Evolutionary conservation across 2,329 filamentous ascomycete species (phyloP).

Genomic region (Sporothrix luriei): DNA sequence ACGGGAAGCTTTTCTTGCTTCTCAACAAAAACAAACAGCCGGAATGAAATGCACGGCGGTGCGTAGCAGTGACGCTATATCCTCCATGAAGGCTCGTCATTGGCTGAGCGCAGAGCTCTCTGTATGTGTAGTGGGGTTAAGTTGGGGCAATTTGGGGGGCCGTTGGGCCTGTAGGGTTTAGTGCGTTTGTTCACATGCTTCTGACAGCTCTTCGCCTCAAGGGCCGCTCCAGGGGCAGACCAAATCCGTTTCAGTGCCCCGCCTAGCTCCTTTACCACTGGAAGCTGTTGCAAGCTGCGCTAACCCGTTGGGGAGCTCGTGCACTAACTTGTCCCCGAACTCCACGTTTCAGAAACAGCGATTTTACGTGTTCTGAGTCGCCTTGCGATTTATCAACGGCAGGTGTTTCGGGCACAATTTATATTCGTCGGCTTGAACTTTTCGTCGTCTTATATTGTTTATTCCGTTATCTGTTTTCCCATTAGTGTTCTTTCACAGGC

Average conservation of each 20-base stretch:
- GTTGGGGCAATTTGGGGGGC: constrained; percentile 18
- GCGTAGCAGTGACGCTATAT: constrained; percentile 22
- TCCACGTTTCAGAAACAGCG: constrained; percentile 29
- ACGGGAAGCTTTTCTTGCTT: constrained; percentile 14
- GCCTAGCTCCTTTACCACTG: neutral
- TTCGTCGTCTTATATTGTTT: neutral
- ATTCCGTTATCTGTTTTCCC: neutral
- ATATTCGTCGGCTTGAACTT: neutral
- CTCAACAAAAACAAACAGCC: constrained; percentile 29
- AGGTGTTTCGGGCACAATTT: constrained; percentile 3
- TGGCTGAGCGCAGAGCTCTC: constrained; percentile 12
- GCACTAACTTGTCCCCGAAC: neutral
- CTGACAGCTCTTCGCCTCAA: constrained; percentile 11
- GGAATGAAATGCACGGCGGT: constrained; percentile 14
- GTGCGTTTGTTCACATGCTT: constrained; percentile 28
- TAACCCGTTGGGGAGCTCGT: constrained; percentile 14
- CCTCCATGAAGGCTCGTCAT: constrained; percentile 9
- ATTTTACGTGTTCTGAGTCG: constrained; percentile 3
- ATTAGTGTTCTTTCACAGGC: constrained; percentile 10
- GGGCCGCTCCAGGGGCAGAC: neutral
- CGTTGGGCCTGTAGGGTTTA: constrained; percentile 26
- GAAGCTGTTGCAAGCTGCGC: neutral
- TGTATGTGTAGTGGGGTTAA: constrained; percentile 17
- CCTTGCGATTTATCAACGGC: neutral
- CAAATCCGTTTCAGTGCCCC: constrained; percentile 17